Conservation (phyloP, 495 filamentous ascomycete genomes). For the Daldinia concentrica region DNA sequence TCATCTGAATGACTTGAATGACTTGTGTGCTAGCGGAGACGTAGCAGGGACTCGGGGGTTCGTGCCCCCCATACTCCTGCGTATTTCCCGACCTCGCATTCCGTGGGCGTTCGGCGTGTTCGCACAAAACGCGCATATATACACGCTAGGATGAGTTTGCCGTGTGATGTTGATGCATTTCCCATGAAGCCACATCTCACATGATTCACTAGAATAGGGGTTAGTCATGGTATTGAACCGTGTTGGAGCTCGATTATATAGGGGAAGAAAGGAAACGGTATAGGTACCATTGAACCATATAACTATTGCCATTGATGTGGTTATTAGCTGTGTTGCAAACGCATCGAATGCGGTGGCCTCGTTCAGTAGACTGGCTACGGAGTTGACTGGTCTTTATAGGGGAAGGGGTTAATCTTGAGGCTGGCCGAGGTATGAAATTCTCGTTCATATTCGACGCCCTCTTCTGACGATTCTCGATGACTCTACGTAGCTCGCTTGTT, state of each 20-base stretch:
- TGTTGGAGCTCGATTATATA: background rate
- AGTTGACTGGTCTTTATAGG: conserved; percentile 71
- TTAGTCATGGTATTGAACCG: conserved; percentile 21
- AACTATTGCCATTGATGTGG: conserved; percentile 66
- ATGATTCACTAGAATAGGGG: conserved; percentile 72
- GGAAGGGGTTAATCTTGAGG: conserved; percentile 64
- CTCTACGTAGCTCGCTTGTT: conserved; percentile 73
- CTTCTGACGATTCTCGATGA: conserved; percentile 71
- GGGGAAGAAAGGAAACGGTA: conserved; percentile 6
- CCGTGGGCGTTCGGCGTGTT: conserved; percentile 69
- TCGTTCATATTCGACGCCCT: conserved; percentile 49
- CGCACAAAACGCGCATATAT: conserved; percentile 82
- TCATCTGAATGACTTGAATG: conserved; percentile 64
- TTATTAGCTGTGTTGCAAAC: conserved; percentile 67
- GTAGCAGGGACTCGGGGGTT: conserved; percentile 49
- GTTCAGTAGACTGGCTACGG: conserved; percentile 70
- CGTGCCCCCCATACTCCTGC: conserved; percentile 39
- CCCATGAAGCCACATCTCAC: conserved; percentile 84
- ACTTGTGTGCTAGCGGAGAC: conserved; percentile 75
- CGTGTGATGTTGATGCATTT: conserved; percentile 77
- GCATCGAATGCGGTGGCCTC: conserved; percentile 72
- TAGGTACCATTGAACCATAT: conserved; percentile 86
- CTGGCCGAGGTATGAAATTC: conserved; percentile 27
- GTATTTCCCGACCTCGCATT: conserved; percentile 69
- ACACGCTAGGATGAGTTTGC: conserved; percentile 73